These are phyloP conservation scores for Russula lepida DNA, from an alignment of 768 basidiomycete species.

Conservation along the genomic window DNA sequence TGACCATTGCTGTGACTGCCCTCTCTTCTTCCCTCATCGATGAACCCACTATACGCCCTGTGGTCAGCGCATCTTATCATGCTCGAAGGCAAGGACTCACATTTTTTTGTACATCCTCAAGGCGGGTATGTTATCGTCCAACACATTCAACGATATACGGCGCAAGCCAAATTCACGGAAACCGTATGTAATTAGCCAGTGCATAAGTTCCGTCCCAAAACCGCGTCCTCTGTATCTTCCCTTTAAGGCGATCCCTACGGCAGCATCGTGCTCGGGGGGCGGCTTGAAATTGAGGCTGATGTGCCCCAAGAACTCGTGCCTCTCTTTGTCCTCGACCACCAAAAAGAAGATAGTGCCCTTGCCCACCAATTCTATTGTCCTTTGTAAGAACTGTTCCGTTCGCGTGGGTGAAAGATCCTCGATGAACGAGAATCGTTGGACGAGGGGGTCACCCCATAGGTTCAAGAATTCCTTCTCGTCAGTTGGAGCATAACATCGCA, in stretches of 20 bases:
- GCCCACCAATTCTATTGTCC: slow-evolving; percentile 4
- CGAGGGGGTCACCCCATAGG: slow-evolving; percentile 15
- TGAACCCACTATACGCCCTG: slow-evolving; percentile 9
- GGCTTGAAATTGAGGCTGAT: slow-evolving; percentile 25
- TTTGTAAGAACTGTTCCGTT: slow-evolving; percentile 9
- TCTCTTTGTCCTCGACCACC: slow-evolving; percentile 27
- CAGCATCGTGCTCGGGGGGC: slow-evolving; percentile 28
- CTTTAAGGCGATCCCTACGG: slow-evolving; percentile 28
- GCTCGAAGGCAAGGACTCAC: slow-evolving; percentile 26
- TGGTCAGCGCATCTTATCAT: not conserved
- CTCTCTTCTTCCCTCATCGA: slow-evolving; percentile 7
- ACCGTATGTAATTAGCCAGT: slow-evolving; percentile 34
- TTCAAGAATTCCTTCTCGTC: slow-evolving; percentile 5
- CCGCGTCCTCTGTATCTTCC: slow-evolving; percentile 33
- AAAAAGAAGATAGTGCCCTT: slow-evolving; percentile 21
- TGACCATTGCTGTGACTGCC: not conserved
- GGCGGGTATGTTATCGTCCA: slow-evolving; percentile 33
- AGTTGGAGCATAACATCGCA: slow-evolving; percentile 7
- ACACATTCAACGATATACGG: slow-evolving; percentile 34
- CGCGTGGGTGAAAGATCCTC: slow-evolving; percentile 6
- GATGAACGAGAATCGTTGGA: slow-evolving; percentile 12
- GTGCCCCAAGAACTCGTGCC: slow-evolving; percentile 29
- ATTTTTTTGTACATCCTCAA: slow-evolving; percentile 34
- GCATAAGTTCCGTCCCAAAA: slow-evolving; percentile 35
- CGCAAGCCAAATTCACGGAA: slow-evolving; percentile 35